phyloP scores from a whole-genome alignment of 2,329 filamentous ascomycete species.

The Botrytis byssoidea region DNA sequence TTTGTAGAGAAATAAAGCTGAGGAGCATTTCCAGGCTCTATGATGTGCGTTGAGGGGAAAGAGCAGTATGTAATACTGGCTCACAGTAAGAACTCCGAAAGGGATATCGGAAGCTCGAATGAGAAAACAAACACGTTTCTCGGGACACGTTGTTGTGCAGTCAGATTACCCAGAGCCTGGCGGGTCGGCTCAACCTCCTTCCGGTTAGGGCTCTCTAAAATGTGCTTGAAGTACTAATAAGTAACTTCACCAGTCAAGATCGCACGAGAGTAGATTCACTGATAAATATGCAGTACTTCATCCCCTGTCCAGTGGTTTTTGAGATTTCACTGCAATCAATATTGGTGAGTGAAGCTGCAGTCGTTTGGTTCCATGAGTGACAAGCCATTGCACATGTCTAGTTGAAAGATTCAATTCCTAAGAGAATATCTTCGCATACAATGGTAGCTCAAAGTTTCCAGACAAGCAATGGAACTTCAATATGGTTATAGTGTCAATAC shows the following conservation, averaged over 20 bases:
- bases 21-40: background rate
- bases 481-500: accelerated
- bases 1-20: background rate
- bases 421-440: background rate
- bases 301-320: background rate
- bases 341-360: accelerated
- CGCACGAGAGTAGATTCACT: background rate
- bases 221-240: no score
- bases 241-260: no score
- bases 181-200: background rate
- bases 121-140: background rate
- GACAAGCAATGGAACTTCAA: no score
- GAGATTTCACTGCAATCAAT: background rate
- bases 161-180: no score
- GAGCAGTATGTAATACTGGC: no score
- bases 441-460: background rate
- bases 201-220: no score
- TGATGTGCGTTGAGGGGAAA: background rate
- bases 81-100: background rate
- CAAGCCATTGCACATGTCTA: background rate
- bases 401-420: background rate
- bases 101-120: accelerated
- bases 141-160: background rate
- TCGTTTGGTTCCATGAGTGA: background rate
- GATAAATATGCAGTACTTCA: background rate